These are phyloP conservation scores for Tulasnella sp. DNA, from an alignment of 768 basidiomycete species.

Conservation along the genomic window DNA sequence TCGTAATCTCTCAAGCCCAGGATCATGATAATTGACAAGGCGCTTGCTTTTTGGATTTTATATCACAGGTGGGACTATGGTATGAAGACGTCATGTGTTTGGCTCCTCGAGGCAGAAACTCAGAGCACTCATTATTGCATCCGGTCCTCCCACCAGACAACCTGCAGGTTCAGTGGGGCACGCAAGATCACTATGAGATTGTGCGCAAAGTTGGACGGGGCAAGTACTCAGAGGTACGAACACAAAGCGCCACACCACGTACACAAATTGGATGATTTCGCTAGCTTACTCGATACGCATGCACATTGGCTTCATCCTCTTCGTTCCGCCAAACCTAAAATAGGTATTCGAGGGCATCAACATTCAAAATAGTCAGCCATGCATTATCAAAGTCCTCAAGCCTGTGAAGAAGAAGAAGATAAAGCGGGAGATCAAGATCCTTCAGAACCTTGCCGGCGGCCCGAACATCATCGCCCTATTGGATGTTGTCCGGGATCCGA, in stretches of 20 bases:
- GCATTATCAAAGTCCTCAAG: slow-evolving; percentile 62
- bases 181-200: slow-evolving; percentile 57
- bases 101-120: background rate
- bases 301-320: background rate
- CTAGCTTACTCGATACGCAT: background rate
- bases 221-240: slow-evolving; percentile 50
- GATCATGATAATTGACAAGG: background rate
- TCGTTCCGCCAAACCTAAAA: background rate
- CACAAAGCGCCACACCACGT: background rate
- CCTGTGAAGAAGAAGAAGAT: slow-evolving; percentile 62
- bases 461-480: slow-evolving; percentile 56
- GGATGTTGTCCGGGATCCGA: slow-evolving; percentile 59
- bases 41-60: background rate
- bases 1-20: background rate
- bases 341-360: slow-evolving; percentile 53
- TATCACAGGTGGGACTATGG: slow-evolving; percentile 15
- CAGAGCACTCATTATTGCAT: background rate
- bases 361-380: slow-evolving; percentile 40
- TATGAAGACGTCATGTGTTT: background rate
- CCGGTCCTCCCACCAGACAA: slow-evolving; percentile 35
- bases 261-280: background rate
- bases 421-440: slow-evolving; percentile 63
- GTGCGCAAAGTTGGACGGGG: slow-evolving; percentile 52
- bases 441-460: slow-evolving; percentile 56
- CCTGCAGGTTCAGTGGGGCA: slow-evolving; percentile 50